These are phyloP conservation scores for Bisporella sp. DNA, from an alignment of 2,329 filamentous ascomycete genomes.

Conservation along the genomic window DNA sequence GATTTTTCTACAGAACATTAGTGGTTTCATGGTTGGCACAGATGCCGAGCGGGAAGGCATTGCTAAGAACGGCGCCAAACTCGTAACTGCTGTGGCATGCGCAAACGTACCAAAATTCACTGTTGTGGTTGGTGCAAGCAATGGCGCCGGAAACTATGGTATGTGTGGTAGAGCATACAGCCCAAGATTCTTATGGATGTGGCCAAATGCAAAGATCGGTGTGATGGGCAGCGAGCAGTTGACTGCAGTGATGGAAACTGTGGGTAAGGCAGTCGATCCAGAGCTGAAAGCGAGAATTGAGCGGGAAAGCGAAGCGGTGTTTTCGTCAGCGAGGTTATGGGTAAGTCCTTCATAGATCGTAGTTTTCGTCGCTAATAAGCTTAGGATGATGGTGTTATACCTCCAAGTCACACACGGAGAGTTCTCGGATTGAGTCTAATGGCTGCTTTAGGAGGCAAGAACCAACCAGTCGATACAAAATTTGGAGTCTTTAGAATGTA, in stretches of 20 bases:
- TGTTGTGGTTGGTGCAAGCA: slow-evolving; percentile 87
- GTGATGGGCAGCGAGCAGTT: slow-evolving; percentile 97
- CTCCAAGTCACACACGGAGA: slow-evolving; percentile 65
- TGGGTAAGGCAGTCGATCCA: slow-evolving; percentile 76
- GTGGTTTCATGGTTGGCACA: slow-evolving; percentile 94
- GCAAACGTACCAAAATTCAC: slow-evolving; percentile 96
- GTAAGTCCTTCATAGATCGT: slow-evolving; percentile 30
- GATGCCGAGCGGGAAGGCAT: slow-evolving; percentile 93
- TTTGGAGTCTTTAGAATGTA: slow-evolving; percentile 85
- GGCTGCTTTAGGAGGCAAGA: slow-evolving; percentile 63
- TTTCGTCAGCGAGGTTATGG: slow-evolving; percentile 85
- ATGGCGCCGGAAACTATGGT: slow-evolving; percentile 94
- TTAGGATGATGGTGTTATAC: slow-evolving; percentile 72
- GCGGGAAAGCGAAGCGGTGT: slow-evolving; percentile 79
- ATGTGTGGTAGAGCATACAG: slow-evolving; percentile 95
- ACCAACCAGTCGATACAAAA: slow-evolving; percentile 54
- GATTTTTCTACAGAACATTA: slow-evolving; percentile 93
- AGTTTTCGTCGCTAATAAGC: slow-evolving; percentile 1
- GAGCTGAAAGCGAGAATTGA: slow-evolving; percentile 81
- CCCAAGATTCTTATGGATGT: slow-evolving; percentile 91
- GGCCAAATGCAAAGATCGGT: slow-evolving; percentile 92
- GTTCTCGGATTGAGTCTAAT: slow-evolving; percentile 68
- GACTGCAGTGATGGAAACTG: slow-evolving; percentile 87
- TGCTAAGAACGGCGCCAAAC: slow-evolving; percentile 94
- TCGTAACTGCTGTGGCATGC: slow-evolving; percentile 91